Evolutionary conservation across 73 alveolate genomes (phyloP).

Genomic region (Blepharisma stoltei): DNA sequence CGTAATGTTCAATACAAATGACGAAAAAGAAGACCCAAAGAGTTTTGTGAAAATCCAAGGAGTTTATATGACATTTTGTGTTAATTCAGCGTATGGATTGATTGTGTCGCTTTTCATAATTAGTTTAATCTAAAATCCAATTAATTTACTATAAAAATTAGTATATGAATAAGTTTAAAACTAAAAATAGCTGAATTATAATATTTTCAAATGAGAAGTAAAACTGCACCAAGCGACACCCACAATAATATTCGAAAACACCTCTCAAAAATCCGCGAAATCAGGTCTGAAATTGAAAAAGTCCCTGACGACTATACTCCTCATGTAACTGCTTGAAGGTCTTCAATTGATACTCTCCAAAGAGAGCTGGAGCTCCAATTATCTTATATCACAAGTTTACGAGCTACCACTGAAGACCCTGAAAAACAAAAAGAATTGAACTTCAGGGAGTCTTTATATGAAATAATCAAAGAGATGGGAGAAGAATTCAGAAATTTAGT

Average conservation of each 20-base stretch:
- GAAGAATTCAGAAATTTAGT: constrained; percentile 17
- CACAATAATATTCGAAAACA: background rate
- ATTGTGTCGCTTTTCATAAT: no score
- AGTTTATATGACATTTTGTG: background rate
- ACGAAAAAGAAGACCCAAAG: background rate
- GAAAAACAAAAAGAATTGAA: background rate
- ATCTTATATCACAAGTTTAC: background rate
- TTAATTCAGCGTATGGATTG: background rate
- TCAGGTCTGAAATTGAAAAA: constrained; percentile 15
- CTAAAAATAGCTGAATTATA: no score
- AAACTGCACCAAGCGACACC: constrained; percentile 26
- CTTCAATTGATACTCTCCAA: constrained; percentile 23
- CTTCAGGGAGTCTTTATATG: background rate
- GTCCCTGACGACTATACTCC: constrained; percentile 20
- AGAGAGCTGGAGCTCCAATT: constrained; percentile 19
- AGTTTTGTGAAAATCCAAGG: background rate
- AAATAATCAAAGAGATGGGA: constrained; percentile 12
- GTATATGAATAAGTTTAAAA: no score
- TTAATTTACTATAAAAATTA: no score
- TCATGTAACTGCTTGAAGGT: background rate
- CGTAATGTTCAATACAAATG: background rate
- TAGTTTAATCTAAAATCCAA: no score
- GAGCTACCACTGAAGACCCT: constrained; percentile 22
- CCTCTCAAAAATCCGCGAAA: background rate
- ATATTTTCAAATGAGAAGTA: constrained; percentile 1